Evolutionary conservation across 2,329 filamentous ascomycete species (phyloP).

Genomic region (Mariannaea sp.): DNA sequence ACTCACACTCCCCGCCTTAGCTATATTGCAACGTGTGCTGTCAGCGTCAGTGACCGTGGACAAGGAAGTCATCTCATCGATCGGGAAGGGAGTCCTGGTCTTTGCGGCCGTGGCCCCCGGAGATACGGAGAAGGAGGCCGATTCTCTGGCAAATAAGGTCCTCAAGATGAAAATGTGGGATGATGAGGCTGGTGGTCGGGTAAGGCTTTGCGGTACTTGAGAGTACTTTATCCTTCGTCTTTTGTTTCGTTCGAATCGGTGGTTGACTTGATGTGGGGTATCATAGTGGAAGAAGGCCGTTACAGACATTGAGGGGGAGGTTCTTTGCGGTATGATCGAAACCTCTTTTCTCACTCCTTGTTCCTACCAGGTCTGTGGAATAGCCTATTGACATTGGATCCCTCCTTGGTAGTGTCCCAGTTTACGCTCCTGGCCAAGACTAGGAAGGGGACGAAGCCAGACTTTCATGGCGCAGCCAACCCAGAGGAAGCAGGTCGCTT

Average conservation of each 20-base stretch:
- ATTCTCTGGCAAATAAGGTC: slow-evolving; percentile 81
- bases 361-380: not conserved
- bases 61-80: slow-evolving; percentile 84
- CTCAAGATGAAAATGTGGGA: slow-evolving; percentile 93
- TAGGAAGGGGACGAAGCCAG: slow-evolving; percentile 95
- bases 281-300: slow-evolving; percentile 97
- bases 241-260: slow-evolving; percentile 14
- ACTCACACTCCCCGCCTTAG: slow-evolving; percentile 51
- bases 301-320: slow-evolving; percentile 84
- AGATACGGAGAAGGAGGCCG: slow-evolving; percentile 87
- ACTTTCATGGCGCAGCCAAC: slow-evolving; percentile 87
- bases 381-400: not conserved
- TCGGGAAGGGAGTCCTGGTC: slow-evolving; percentile 87
- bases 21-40: slow-evolving; percentile 89
- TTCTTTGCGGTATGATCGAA: slow-evolving; percentile 77
- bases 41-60: slow-evolving; percentile 97
- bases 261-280: slow-evolving; percentile 13
- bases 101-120: slow-evolving; percentile 90
- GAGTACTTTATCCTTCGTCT: too few relatives aligned
- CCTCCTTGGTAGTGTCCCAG: slow-evolving; percentile 76
- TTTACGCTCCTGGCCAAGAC: slow-evolving; percentile 92
- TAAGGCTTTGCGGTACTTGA: slow-evolving; percentile 43
- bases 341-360: not conserved
- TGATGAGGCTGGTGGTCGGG: slow-evolving; percentile 71
- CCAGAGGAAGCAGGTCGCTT: slow-evolving; percentile 78